Evolutionary conservation across 768 basidiomycete species (phyloP).

Genomic region (Guyanaporus albipodus): DNA sequence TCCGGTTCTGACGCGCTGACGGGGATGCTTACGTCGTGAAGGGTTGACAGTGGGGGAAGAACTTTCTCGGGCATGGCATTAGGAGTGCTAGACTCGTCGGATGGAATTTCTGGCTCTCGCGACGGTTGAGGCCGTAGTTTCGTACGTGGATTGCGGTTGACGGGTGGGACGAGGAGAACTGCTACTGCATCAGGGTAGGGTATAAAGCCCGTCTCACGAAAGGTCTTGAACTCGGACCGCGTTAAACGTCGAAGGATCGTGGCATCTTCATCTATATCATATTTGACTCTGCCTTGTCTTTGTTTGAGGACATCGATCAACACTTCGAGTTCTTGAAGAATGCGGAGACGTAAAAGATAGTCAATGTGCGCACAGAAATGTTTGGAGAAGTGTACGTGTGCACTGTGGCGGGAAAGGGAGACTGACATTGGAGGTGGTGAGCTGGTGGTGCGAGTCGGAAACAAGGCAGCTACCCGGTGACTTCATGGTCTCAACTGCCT

Average conservation of each 20-base stretch:
- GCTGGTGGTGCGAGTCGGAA: not conserved
- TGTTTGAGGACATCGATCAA: conserved; percentile 35
- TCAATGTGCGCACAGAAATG: conserved; percentile 52
- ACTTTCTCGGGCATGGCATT: conserved; percentile 8
- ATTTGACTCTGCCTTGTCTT: not conserved
- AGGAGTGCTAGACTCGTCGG: conserved; percentile 4
- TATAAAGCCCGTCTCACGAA: conserved; percentile 45
- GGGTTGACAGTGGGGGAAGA: conserved; percentile 28
- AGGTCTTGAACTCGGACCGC: conserved; percentile 49
- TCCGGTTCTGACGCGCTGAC: not conserved
- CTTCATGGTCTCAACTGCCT: conserved; percentile 37
- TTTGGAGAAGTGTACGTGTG: conserved; percentile 35
- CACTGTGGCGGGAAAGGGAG: conserved; percentile 25
- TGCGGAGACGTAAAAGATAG: conserved; percentile 65
- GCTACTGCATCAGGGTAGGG: conserved; percentile 56
- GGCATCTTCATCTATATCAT: conserved; percentile 19
- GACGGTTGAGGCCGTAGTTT: conserved; percentile 40
- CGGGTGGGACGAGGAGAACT: conserved; percentile 65
- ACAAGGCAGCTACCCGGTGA: conserved; percentile 32
- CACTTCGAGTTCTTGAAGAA: conserved; percentile 71
- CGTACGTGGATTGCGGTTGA: conserved; percentile 50
- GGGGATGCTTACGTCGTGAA: conserved; percentile 2
- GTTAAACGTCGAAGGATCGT: conserved; percentile 62
- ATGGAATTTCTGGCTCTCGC: conserved; percentile 35
- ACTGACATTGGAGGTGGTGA: conserved; percentile 10